These are phyloP conservation scores for Claviceps monticola DNA, from an alignment of 2,329 filamentous ascomycete genomes.

Conservation along the genomic window DNA sequence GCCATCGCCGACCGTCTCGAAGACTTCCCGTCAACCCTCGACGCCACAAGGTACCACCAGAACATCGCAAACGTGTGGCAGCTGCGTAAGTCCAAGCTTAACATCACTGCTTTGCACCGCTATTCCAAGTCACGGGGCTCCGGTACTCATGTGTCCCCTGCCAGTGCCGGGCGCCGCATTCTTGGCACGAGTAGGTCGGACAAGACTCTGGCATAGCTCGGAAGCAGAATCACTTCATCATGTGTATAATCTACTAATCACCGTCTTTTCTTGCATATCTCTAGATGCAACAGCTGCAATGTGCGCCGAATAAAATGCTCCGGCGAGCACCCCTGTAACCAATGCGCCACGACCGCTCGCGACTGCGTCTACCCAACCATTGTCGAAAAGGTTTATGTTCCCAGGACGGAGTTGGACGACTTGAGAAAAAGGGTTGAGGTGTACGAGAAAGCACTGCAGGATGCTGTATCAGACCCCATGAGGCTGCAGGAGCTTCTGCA, in stretches of 20 bases:
- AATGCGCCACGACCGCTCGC: constrained; percentile 28
- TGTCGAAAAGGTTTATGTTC: constrained; percentile 29
- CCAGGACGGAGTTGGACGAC: constrained; percentile 26
- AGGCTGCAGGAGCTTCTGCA: constrained; percentile 21
- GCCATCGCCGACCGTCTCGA: constrained; percentile 15
- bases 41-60: constrained; percentile 31
- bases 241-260: too few species aligned
- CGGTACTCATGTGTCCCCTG: too few species aligned
- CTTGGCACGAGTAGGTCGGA: too few species aligned
- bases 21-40: constrained; percentile 37
- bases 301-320: constrained; percentile 38
- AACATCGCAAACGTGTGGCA: constrained; percentile 33
- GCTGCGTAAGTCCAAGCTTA: constrained; percentile 25
- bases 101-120: too few species aligned
- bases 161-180: too few species aligned
- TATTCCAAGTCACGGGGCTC: too few species aligned
- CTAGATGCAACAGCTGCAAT: constrained; percentile 39
- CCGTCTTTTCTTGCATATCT: too few species aligned
- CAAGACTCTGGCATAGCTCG: too few species aligned
- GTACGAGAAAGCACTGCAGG: constrained; percentile 26
- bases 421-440: constrained; percentile 24
- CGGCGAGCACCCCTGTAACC: constrained; percentile 32
- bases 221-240: too few species aligned
- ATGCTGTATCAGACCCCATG: constrained; percentile 21
- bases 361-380: constrained; percentile 33